Percentiles rank a stretch among this genome's conserved stretches.
phyloP scores from a whole-genome alignment of 73 alveolate species.

The Blepharisma stoltei region DNA sequence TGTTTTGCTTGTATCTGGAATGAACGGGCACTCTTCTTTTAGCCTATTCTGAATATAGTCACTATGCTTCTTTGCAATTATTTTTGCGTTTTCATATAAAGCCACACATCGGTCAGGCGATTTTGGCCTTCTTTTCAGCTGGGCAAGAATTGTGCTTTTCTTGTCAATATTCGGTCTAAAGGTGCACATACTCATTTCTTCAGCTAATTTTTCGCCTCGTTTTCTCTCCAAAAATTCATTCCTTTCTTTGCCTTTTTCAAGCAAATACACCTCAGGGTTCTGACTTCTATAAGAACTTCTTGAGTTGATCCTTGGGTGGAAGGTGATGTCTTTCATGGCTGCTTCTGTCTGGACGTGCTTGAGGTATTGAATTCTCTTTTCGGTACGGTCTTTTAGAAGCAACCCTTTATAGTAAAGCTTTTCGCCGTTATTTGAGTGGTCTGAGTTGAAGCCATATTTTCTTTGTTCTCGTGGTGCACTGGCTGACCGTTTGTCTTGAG shows the following conservation, averaged over 20 bases:
- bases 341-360: not conserved
- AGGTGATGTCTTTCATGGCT: slow-evolving; percentile 9
- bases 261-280: not conserved
- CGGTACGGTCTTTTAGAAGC: not conserved
- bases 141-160: not conserved
- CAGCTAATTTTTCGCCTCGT: slow-evolving; percentile 28
- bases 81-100: slow-evolving; percentile 2
- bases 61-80: not conserved
- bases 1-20: slow-evolving; percentile 17
- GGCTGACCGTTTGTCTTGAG: no score
- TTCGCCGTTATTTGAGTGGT: not conserved
- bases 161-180: slow-evolving; percentile 5
- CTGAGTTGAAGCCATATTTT: no score
- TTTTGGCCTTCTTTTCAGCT: not conserved
- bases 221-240: slow-evolving; percentile 5
- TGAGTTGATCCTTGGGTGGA: not conserved
- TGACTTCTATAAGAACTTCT: not conserved
- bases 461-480: no score
- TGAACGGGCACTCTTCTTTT: not conserved
- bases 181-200: slow-evolving; percentile 15
- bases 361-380: not conserved
- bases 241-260: slow-evolving; percentile 11
- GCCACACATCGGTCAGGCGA: slow-evolving; percentile 6
- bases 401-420: slow-evolving; percentile 17
- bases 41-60: not conserved